Evolutionary conservation across 208 protist species (phyloP).

Genomic region (Endotrypanum monterogeii): DNA sequence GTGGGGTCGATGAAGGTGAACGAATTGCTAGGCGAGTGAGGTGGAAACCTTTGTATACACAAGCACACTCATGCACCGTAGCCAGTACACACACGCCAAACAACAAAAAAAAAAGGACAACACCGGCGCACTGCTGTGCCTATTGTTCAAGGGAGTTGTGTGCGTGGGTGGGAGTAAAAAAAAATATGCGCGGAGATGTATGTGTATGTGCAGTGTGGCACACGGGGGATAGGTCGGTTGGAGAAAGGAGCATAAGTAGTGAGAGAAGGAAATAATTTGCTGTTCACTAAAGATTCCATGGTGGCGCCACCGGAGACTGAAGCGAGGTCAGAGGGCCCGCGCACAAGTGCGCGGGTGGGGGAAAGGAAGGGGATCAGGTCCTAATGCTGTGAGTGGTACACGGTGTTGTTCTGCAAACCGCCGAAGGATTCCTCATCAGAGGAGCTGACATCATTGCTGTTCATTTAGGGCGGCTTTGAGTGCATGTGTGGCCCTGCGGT

Average conservation of each 20-base stretch:
- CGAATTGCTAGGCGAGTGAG: too few relatives aligned
- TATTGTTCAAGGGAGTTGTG: neutral
- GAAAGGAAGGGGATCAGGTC: neutral
- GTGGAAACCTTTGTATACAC: slow-evolving; percentile 7
- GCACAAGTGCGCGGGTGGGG: neutral
- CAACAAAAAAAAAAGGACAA: neutral
- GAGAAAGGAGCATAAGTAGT: neutral
- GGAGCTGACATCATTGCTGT: too few relatives aligned
- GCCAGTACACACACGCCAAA: slow-evolving; percentile 6
- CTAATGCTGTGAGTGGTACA: neutral
- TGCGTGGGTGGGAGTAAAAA: neutral
- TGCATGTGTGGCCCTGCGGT: too few relatives aligned
- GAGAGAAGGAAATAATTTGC: neutral
- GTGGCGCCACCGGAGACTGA: neutral
- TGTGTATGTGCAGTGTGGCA: slow-evolving; percentile 2
- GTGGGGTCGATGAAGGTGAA: neutral
- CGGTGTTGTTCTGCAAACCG: too few relatives aligned
- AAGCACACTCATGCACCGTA: slow-evolving; percentile 15
- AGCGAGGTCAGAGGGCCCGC: neutral
- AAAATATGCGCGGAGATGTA: neutral
- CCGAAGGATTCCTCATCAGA: too few relatives aligned
- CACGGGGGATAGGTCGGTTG: neutral
- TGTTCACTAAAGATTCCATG: neutral
- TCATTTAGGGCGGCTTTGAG: too few relatives aligned
- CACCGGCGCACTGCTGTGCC: neutral